These are phyloP conservation scores for Aspergillus coremiiformis DNA, from an alignment of 495 filamentous ascomycete genomes.

Conservation along the genomic window DNA sequence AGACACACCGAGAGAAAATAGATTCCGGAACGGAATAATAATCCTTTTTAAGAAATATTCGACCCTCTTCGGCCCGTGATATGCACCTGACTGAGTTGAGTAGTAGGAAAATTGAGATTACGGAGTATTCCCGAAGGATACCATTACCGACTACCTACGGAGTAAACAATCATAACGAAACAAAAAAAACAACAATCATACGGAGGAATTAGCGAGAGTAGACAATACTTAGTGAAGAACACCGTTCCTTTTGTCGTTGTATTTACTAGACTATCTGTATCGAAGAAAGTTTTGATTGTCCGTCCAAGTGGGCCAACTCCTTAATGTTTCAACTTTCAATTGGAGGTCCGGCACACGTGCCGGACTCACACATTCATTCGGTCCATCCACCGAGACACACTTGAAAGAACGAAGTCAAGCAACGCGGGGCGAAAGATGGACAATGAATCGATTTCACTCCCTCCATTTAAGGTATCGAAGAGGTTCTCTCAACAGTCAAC, in stretches of 20 bases:
- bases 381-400: background rate
- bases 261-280: too few relatives aligned
- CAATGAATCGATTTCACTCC: too few relatives aligned
- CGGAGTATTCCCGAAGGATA: background rate
- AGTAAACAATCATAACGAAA: background rate
- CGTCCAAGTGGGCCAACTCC: background rate
- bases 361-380: background rate
- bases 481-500: too few relatives aligned
- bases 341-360: background rate
- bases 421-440: slow-evolving; percentile 10
- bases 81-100: background rate
- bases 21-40: background rate
- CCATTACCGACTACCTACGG: background rate
- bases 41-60: background rate
- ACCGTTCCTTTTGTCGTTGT: background rate
- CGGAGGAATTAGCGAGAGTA: background rate
- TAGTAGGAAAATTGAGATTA: background rate
- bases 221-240: background rate
- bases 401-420: background rate
- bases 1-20: background rate
- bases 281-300: background rate
- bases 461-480: too few relatives aligned
- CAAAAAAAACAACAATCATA: too few relatives aligned
- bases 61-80: background rate
- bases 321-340: slow-evolving; percentile 1